These are phyloP conservation scores for Chytriomyces hyalinus DNA, from an alignment of 192 early-diverging fungal genomes.

Conservation along the genomic window DNA sequence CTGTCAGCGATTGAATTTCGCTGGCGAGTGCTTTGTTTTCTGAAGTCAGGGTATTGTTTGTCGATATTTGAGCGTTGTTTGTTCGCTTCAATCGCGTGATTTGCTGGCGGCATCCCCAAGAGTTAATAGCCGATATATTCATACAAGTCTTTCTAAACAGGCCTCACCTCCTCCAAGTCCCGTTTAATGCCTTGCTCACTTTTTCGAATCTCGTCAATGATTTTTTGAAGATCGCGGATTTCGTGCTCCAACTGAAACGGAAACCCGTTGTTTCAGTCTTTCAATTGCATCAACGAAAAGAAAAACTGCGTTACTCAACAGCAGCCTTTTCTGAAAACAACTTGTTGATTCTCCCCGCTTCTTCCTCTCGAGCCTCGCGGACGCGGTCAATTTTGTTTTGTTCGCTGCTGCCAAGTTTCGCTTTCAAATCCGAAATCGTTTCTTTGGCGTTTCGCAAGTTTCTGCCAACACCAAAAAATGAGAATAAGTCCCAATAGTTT, in stretches of 20 bases:
- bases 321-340: constrained; percentile 31
- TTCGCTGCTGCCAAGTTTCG: constrained; percentile 16
- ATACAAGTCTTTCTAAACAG: background rate
- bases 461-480: constrained; percentile 4
- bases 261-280: too few species aligned
- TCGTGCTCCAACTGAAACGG: constrained; percentile 7
- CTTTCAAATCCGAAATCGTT: constrained; percentile 19
- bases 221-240: constrained; percentile 17
- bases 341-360: constrained; percentile 25
- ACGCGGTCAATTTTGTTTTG: constrained; percentile 24
- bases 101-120: background rate
- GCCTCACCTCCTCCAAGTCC: constrained; percentile 19
- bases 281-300: too few species aligned
- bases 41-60: constrained; percentile 23
- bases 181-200: constrained; percentile 10
- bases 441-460: constrained; percentile 23
- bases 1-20: constrained; percentile 1
- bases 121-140: too few species aligned
- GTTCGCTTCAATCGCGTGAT: constrained; percentile 17
- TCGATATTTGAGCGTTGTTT: background rate
- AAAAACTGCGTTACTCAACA: background rate
- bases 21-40: constrained; percentile 27
- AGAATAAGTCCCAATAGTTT: too few species aligned
- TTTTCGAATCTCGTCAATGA: constrained; percentile 22
- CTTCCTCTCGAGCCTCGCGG: constrained; percentile 32